Base-by-base conservation (phyloP, 2,329 filamentous ascomycete genomes). In the Nemania serpens region DNA sequence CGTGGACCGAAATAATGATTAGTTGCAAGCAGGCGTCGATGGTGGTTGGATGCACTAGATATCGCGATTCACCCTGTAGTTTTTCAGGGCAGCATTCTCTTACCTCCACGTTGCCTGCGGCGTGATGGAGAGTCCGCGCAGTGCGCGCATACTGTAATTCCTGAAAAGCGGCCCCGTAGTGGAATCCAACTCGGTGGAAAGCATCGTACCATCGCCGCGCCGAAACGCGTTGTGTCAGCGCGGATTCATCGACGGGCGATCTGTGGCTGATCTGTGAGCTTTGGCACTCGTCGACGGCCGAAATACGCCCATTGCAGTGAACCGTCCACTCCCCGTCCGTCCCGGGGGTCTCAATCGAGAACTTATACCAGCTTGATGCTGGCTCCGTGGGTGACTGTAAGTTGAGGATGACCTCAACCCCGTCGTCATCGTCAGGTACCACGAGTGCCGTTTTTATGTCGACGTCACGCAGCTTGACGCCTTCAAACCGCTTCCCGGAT, bases 1-100 rank as follows among this genome's bases (percentile, higher is more conserved):
- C 65, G 36, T 74, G 66, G 37, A 74, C 69, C n/a, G 73, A 68
- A 1, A 66, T 69, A 41, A 74, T 74, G 11, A 67, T 61, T 6
- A 76, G 68, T 45, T 78, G 76, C 3, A 78, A 61, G 17, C 60
- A 63, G n/a, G 69, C 68, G 61, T 81, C 78, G 13, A 81, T 69
- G 13, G 70, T 69, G 0, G 75, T 68, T 0, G 79, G 78, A 59
- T 81, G 78, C 17, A 80, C 60, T 11, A 72, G 62, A 41, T 78
- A 72, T 0, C 75, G 71, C 1, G 75, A 77, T 64, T 81, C 78
- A 17, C 69, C 71, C 5, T 59, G 43, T 50, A 65, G 63, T 18
- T 49, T 29, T 29, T 45, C 51, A 2, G 49, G 5, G 34, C 47
- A 58, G 34, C 61, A 50, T 52, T 68, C 58, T 22, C 56, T 54